phyloP scores from a whole-genome alignment of 805 yeast genomes.

The Ogataea trehalophila region DNA sequence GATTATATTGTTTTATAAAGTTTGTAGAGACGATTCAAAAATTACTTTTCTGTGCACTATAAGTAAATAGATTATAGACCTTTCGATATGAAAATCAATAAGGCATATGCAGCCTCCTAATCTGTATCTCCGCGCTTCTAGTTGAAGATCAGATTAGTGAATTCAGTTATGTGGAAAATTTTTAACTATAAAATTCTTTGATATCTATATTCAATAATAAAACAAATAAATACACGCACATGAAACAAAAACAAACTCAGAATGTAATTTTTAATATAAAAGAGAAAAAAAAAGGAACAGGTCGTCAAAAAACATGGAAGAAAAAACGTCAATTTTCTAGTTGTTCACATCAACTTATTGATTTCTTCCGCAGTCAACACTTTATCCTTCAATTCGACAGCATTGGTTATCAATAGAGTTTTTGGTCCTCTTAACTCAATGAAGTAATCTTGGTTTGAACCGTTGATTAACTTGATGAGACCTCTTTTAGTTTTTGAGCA shows the following conservation, averaged over 20 bases:
- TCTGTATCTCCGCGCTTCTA: no score
- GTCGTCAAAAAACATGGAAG: not conserved
- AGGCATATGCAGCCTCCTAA: no score
- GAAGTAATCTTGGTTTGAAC: constrained; percentile 21
- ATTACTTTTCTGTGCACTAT: not conserved
- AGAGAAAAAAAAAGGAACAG: not conserved
- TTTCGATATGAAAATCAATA: no score
- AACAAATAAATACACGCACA: no score
- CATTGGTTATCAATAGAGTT: constrained; percentile 26
- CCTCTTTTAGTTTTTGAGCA: constrained; percentile 1
- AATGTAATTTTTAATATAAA: not conserved
- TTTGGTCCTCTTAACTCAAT: constrained; percentile 29
- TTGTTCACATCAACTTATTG: constrained; percentile 8
- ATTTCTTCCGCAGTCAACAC: constrained; percentile 23
- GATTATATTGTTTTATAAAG: no score
- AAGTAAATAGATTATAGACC: no score
- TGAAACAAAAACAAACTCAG: no score
- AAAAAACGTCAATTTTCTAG: not conserved
- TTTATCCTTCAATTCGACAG: constrained; percentile 21
- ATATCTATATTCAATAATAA: no score
- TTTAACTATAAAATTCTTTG: no score
- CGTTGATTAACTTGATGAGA: constrained; percentile 10
- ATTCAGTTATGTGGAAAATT: no score
- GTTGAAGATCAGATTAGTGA: no score
- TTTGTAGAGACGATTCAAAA: no score